Conservation (phyloP, 2,329 filamentous ascomycete genomes). For the Aureobasidium sp. region DNA sequence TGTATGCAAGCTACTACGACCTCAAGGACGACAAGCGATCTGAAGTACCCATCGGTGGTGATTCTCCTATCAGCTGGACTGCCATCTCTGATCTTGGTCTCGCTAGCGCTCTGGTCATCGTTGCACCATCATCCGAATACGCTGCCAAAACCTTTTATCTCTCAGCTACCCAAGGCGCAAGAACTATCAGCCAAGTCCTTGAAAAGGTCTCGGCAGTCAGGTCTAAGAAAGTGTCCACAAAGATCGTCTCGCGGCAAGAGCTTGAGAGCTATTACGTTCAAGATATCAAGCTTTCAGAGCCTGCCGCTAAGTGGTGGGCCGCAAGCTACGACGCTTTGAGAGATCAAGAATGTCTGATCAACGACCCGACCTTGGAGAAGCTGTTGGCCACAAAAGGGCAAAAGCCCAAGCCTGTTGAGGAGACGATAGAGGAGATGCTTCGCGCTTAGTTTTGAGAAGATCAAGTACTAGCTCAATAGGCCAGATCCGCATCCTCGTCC, state of each 20-base stretch:
- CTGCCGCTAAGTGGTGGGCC: slow-evolving; percentile 38
- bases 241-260: slow-evolving; percentile 29
- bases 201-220: slow-evolving; percentile 20
- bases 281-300: slow-evolving; percentile 27
- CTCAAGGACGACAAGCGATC: slow-evolving; percentile 25
- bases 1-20: slow-evolving; percentile 38
- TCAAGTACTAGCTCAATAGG: not conserved
- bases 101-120: slow-evolving; percentile 32
- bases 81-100: slow-evolving; percentile 35
- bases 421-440: slow-evolving; percentile 33
- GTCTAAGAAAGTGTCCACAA: slow-evolving; percentile 26
- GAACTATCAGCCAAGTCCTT: slow-evolving; percentile 22
- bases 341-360: slow-evolving; percentile 34
- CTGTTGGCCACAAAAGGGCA: slow-evolving; percentile 28
- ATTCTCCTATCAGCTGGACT: slow-evolving; percentile 36
- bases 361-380: slow-evolving; percentile 32
- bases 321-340: slow-evolving; percentile 35
- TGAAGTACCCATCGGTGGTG: slow-evolving; percentile 31
- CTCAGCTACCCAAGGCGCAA: slow-evolving; percentile 19
- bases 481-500: not conserved
- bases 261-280: slow-evolving; percentile 33
- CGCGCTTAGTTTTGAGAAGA: not conserved
- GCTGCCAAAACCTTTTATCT: slow-evolving; percentile 32
- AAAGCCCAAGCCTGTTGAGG: slow-evolving; percentile 29
- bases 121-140: slow-evolving; percentile 24